phyloP scores from a whole-genome alignment of 1,284 basidiomycete species.

The Abortiporus biennis region DNA sequence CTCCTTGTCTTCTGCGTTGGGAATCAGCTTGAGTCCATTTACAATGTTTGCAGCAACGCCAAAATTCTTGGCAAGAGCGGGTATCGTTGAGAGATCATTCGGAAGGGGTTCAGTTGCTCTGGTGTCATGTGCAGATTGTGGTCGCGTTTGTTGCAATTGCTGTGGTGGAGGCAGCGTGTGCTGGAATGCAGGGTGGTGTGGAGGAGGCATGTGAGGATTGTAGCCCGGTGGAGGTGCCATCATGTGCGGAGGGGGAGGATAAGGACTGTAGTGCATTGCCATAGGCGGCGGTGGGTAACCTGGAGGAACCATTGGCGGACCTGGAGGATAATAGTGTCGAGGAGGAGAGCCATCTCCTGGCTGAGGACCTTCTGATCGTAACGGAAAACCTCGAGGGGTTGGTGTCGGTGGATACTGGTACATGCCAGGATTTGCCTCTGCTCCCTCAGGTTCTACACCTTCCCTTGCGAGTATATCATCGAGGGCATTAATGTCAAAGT shows the following conservation, averaged over 20 bases:
- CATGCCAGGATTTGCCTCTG: constrained; percentile 22
- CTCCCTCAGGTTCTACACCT: constrained; percentile 51
- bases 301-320: constrained; percentile 23
- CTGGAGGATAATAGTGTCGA: constrained; percentile 20
- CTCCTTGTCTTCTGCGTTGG: constrained; percentile 48
- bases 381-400: constrained; percentile 23
- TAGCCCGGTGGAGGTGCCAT: constrained; percentile 19
- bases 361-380: constrained; percentile 23
- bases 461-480: constrained; percentile 59
- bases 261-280: constrained; percentile 26
- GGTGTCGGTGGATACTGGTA: constrained; percentile 32
- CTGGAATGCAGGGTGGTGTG: constrained; percentile 6
- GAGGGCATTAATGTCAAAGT: constrained; percentile 58
- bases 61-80: constrained; percentile 72
- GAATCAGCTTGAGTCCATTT: constrained; percentile 48
- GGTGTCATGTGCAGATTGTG: constrained; percentile 46
- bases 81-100: constrained; percentile 56
- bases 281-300: constrained; percentile 16
- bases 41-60: constrained; percentile 69
- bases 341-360: constrained; percentile 27
- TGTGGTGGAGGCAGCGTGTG: constrained; percentile 18
- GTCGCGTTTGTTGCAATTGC: constrained; percentile 40
- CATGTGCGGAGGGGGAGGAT: constrained; percentile 16
- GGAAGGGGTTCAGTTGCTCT: constrained; percentile 68
- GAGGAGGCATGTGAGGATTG: constrained; percentile 13